Evolutionary conservation across 1,284 basidiomycete species (phyloP).

Genomic region (Lignosus rhinocerotis): DNA sequence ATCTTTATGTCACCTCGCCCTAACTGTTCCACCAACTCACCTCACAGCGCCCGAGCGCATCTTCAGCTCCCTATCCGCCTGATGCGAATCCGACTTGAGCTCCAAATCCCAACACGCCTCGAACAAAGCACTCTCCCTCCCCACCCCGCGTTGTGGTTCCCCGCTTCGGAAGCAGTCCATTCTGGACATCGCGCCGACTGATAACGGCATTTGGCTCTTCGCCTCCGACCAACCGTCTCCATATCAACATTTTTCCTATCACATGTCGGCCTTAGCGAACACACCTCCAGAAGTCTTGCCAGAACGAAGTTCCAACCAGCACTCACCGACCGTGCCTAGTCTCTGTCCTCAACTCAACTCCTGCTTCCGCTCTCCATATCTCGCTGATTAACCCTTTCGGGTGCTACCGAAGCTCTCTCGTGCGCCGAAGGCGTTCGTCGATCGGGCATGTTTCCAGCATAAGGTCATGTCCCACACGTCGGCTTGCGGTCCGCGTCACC

Average conservation of each 20-base stretch:
- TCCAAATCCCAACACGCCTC: not conserved
- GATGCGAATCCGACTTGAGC: slow-evolving; percentile 3
- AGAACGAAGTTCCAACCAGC: not conserved
- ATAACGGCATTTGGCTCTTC: slow-evolving; percentile 12
- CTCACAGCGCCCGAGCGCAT: slow-evolving; percentile 4
- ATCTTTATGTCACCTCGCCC: slow-evolving; percentile 21
- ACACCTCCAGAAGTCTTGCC: not conserved
- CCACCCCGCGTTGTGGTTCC: slow-evolving; percentile 9
- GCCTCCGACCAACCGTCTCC: slow-evolving; percentile 8
- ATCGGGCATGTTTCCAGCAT: not conserved
- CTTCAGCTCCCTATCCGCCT: slow-evolving; percentile 5
- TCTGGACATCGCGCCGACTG: slow-evolving; percentile 7
- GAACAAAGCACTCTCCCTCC: slow-evolving; percentile 10
- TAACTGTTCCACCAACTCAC: slow-evolving; percentile 21
- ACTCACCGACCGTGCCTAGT: slow-evolving; percentile 1
- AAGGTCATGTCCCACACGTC: not conserved
- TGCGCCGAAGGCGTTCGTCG: not conserved
- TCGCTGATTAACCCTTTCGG: not conserved
- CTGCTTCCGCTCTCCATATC: not conserved
- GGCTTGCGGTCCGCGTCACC: slow-evolving; percentile 4
- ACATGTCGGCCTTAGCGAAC: not conserved
- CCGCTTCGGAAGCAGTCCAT: slow-evolving; percentile 13
- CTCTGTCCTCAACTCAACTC: not conserved
- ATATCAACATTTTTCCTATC: slow-evolving; percentile 12
- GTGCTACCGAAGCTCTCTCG: not conserved